Conservation (phyloP, 2,329 filamentous ascomycete species). For the Colletotrichum eleusines region DNA sequence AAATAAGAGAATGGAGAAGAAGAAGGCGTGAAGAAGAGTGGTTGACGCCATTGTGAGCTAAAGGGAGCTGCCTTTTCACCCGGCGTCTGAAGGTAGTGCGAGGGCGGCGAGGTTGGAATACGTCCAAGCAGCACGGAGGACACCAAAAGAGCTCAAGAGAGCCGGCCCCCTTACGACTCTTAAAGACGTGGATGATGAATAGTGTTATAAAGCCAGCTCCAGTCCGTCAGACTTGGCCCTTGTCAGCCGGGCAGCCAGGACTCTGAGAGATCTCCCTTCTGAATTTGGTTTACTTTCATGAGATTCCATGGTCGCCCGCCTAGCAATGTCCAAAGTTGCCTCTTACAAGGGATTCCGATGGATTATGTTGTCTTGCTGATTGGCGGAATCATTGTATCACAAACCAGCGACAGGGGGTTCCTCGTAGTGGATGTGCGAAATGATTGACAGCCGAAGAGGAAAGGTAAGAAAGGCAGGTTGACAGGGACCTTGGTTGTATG, state of each 20-base stretch:
- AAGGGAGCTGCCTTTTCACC: constrained; percentile 16
- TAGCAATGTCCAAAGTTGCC: constrained; percentile 22
- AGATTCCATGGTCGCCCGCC: constrained; percentile 18
- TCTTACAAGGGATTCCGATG: constrained; percentile 13
- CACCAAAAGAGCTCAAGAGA: constrained; percentile 17
- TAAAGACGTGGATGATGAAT: constrained; percentile 12
- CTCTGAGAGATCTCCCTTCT: not conserved
- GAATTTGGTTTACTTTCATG: constrained; percentile 14
- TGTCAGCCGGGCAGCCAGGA: not conserved
- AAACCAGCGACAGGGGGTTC: constrained; percentile 23
- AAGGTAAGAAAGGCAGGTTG: constrained; percentile 3
- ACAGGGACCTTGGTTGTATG: constrained; percentile 16
- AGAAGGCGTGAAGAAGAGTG: constrained; percentile 33
- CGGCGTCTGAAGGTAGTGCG: constrained; percentile 12
- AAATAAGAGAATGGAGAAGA: constrained; percentile 46
- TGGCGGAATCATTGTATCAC: constrained; percentile 39
- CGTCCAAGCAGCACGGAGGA: constrained; percentile 3
- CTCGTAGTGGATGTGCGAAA: constrained; percentile 26
- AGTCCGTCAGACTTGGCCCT: constrained; percentile 15
- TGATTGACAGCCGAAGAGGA: constrained; percentile 26
- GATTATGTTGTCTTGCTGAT: constrained; percentile 29
- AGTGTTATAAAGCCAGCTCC: constrained; percentile 19
- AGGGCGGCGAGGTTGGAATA: constrained; percentile 18
- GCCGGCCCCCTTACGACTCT: not conserved
- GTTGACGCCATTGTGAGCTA: constrained; percentile 34